Evolutionary conservation across 352 stramenopile genomes (phyloP).

Genomic region (Pythium aristosporum): DNA sequence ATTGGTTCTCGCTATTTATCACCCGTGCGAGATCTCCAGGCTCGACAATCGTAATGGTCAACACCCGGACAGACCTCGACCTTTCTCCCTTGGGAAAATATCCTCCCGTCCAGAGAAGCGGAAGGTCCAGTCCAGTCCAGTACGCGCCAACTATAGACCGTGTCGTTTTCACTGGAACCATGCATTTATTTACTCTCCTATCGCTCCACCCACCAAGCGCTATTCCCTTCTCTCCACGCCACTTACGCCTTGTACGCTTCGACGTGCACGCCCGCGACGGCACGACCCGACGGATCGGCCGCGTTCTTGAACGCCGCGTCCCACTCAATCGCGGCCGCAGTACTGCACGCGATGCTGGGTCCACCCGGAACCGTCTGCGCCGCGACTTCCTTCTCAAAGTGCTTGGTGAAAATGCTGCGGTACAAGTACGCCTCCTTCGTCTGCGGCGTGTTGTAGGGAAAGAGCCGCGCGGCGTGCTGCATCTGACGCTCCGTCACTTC

Average conservation of each 20-base stretch:
- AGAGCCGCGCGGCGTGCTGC: constrained; percentile 92
- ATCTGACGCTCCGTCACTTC: constrained; percentile 96
- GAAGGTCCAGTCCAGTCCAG: no score
- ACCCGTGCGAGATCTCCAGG: no score
- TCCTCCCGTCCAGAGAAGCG: no score
- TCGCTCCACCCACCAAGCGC: neutral
- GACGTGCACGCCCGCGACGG: constrained; percentile 94
- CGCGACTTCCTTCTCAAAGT: constrained; percentile 96
- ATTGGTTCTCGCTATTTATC: no score
- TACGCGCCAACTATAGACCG: neutral
- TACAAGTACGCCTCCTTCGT: constrained; percentile 98
- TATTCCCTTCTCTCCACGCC: neutral
- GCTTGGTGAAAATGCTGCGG: constrained; percentile 97
- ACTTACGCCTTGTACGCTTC: constrained; percentile 83
- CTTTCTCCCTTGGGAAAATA: no score
- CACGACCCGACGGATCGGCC: constrained; percentile 94
- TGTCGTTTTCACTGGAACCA: neutral
- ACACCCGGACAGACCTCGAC: no score
- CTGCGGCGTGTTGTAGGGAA: constrained; percentile 97
- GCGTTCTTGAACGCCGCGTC: constrained; percentile 94
- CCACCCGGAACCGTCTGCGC: constrained; percentile 96
- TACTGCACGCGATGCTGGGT: constrained; percentile 98
- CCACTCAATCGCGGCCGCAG: constrained; percentile 97
- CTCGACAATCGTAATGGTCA: no score
- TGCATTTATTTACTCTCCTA: neutral